Conservation (phyloP, 2,329 filamentous ascomycete genomes). For the Periglandula ipomoeae region DNA sequence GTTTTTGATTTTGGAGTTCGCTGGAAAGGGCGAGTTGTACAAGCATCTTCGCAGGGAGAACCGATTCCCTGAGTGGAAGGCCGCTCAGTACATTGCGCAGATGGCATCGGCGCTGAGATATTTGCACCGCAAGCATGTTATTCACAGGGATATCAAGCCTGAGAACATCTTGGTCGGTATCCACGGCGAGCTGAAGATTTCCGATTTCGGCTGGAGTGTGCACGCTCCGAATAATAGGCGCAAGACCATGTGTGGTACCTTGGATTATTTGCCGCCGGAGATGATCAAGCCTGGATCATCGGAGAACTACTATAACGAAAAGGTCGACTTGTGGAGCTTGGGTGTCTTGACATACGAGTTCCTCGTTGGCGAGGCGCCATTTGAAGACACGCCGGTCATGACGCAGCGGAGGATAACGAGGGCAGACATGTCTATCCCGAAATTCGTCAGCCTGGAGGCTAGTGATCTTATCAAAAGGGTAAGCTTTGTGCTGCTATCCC, state of each 20-base stretch:
- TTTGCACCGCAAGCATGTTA: conserved; percentile 23
- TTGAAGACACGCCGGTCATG: conserved; percentile 92
- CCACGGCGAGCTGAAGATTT: conserved; percentile 97
- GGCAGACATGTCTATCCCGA: conserved; percentile 86
- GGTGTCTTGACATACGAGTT: conserved; percentile 97
- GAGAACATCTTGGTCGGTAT: conserved; percentile 50
- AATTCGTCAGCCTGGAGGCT: conserved; percentile 83
- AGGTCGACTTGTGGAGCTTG: conserved; percentile 93
- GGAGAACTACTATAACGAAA: conserved; percentile 88
- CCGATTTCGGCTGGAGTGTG: conserved; percentile 97
- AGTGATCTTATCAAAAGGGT: conserved; percentile 88
- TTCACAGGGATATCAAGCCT: conserved; percentile 26
- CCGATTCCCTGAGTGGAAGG: conserved; percentile 59
- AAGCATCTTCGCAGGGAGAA: conserved; percentile 59
- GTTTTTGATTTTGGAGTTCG: conserved; percentile 64
- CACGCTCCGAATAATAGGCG: conserved; percentile 92
- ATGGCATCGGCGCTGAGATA: conserved; percentile 41
- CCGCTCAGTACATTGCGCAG: conserved; percentile 63
- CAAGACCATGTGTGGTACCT: conserved; percentile 92
- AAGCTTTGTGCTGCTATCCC: conserved; percentile 21
- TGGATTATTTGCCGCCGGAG: conserved; percentile 96
- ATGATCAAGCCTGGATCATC: conserved; percentile 79
- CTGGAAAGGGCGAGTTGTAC: conserved; percentile 56
- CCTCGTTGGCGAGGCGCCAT: conserved; percentile 88
- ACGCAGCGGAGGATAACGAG: conserved; percentile 83